A percentile compares a stretch with the other conserved stretches of the same genome.
Conservation (phyloP, 805 yeast genomes). For the Nadsonia fulvescens region DNA sequence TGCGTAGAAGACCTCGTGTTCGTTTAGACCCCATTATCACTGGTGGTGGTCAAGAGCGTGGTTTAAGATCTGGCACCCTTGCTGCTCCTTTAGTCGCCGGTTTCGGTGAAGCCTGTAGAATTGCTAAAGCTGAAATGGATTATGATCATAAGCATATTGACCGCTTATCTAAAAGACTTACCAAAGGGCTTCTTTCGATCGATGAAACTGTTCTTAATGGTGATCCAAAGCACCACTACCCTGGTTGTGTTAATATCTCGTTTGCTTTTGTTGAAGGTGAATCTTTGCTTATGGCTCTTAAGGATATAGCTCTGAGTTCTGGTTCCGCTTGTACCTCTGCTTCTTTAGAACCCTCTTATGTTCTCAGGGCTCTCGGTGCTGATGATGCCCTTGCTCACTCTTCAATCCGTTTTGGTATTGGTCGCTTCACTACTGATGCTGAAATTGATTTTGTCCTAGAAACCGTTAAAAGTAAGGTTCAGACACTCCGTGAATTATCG, state of each 20-base stretch:
- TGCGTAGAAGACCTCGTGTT: constrained; percentile 95
- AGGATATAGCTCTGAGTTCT: constrained; percentile 87
- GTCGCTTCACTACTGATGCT: constrained; percentile 90
- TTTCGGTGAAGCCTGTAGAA: constrained; percentile 91
- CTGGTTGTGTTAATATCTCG: constrained; percentile 92
- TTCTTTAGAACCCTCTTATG: constrained; percentile 93
- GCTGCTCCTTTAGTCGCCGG: constrained; percentile 95
- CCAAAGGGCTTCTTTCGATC: constrained; percentile 52
- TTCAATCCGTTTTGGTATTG: constrained; percentile 93
- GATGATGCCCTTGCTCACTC: constrained; percentile 98
- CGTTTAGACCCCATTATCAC: constrained; percentile 86
- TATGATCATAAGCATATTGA: constrained; percentile 58
- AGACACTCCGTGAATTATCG: constrained; percentile 75
- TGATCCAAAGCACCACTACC: constrained; percentile 50
- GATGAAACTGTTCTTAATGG: constrained; percentile 89
- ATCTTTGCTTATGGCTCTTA: constrained; percentile 89
- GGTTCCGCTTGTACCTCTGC: constrained; percentile 99
- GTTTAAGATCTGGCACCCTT: constrained; percentile 88
- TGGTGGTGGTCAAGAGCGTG: constrained; percentile 99
- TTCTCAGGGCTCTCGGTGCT: constrained; percentile 89
- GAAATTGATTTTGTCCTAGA: constrained; percentile 87
- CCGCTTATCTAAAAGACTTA: constrained; percentile 54
- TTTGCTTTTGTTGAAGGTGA: constrained; percentile 98
- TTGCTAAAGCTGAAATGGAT: constrained; percentile 54
- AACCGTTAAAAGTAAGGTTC: constrained; percentile 79